Percentiles rank a stretch among this genome's conserved stretches.
These are phyloP conservation scores for Balakata baccata DNA, from an alignment of 345 rosid genomes.

Conservation along the genomic window DNA sequence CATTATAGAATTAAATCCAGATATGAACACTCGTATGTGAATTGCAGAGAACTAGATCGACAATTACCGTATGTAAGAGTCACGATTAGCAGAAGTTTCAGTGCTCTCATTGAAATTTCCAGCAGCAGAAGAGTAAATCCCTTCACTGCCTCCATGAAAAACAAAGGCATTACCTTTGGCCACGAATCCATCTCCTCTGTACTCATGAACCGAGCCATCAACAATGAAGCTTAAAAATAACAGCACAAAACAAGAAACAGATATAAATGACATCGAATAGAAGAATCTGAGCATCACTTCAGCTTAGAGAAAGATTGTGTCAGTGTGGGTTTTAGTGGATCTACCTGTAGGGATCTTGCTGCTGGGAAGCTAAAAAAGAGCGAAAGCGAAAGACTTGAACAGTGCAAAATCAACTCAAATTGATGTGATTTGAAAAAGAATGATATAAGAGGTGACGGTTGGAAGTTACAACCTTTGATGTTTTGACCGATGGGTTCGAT, in stretches of 20 bases:
- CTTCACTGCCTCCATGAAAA: conserved; percentile 93
- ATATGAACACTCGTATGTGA: not conserved
- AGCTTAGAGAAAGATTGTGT: not conserved
- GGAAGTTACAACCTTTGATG: conserved; percentile 10
- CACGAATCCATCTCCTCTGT: conserved; percentile 63
- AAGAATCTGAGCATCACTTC: conserved; percentile 22
- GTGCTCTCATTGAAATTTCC: conserved; percentile 22
- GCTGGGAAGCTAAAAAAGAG: no score
- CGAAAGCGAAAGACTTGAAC: no score
- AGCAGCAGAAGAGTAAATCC: conserved; percentile 66
- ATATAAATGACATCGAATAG: conserved; percentile 19
- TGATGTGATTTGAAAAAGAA: conserved; percentile 13
- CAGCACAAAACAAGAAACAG: conserved; percentile 26
- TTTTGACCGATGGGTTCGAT: not conserved
- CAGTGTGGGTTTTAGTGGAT: not conserved
- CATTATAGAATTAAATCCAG: not conserved
- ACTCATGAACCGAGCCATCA: conserved; percentile 83
- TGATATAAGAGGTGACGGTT: not conserved
- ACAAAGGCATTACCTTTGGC: conserved; percentile 87
- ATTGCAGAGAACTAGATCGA: not conserved
- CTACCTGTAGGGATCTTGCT: no score
- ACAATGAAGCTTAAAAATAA: conserved; percentile 15
- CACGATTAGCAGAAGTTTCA: conserved; percentile 39
- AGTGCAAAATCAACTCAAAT: no score
- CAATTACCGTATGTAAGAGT: conserved; percentile 64